Evolutionary conservation across 306 rosid species (phyloP).

Genomic region (Citrullus colocynthis): DNA sequence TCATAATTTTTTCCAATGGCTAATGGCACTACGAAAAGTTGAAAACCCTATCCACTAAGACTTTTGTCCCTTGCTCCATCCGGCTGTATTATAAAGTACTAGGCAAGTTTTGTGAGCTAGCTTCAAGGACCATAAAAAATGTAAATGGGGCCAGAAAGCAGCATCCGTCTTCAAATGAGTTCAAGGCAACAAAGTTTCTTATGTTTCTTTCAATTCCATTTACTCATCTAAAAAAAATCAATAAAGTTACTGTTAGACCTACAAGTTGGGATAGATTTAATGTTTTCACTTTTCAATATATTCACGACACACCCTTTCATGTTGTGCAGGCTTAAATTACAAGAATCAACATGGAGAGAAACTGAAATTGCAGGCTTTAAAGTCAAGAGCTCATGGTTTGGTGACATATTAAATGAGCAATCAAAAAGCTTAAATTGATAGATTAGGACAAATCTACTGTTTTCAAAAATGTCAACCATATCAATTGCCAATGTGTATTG

Average conservation of each 20-base stretch:
- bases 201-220: background rate
- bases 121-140: background rate
- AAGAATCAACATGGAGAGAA: background rate
- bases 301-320: background rate
- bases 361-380: background rate
- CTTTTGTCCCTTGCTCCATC: background rate
- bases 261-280: background rate
- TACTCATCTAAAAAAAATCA: background rate
- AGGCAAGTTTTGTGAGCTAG: background rate
- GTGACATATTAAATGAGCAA: background rate
- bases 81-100: background rate
- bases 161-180: background rate
- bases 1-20: background rate
- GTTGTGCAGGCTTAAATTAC: background rate
- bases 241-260: background rate
- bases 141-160: background rate
- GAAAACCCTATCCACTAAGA: background rate
- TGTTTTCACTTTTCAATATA: background rate
- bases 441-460: too few species aligned
- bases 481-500: background rate
- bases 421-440: background rate
- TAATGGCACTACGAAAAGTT: background rate
- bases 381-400: background rate
- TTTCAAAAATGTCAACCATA: background rate
- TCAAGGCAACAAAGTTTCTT: background rate